phyloP scores from a whole-genome alignment of 2,329 filamentous ascomycete genomes.

The Daldinia sp. region DNA sequence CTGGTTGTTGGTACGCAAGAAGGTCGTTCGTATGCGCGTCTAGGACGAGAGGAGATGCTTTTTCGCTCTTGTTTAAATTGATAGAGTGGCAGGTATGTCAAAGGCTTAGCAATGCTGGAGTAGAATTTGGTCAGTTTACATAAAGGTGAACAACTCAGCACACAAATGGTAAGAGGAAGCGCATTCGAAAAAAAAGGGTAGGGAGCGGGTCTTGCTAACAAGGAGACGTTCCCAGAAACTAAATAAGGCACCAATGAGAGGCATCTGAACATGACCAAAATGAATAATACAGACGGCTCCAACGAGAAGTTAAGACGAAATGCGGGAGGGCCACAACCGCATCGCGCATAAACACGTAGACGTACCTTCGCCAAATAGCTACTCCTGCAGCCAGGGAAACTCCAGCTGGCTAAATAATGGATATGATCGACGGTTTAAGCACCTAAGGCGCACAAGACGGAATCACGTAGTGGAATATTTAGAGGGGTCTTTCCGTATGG shows the following conservation, averaged over 20 bases:
- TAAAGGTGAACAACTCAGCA: slow-evolving; percentile 1
- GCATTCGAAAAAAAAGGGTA: slow-evolving; percentile 3
- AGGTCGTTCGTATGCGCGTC: slow-evolving; percentile 25
- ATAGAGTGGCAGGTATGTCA: slow-evolving; percentile 33
- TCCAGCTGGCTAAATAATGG: slow-evolving; percentile 17
- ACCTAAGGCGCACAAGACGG: slow-evolving; percentile 14
- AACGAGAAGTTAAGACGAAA: neutral
- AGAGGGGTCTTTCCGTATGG: slow-evolving; percentile 6
- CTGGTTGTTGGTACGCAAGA: slow-evolving; percentile 13
- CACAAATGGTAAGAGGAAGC: neutral
- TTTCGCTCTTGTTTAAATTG: slow-evolving; percentile 24
- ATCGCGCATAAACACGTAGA: slow-evolving; percentile 10
- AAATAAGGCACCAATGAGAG: slow-evolving; percentile 9
- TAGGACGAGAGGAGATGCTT: slow-evolving; percentile 22
- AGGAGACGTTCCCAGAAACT: neutral
- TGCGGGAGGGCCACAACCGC: slow-evolving; percentile 1
- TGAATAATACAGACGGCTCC: slow-evolving; percentile 11
- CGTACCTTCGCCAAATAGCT: slow-evolving; percentile 29
- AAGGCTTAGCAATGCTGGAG: slow-evolving; percentile 32
- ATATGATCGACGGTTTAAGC: slow-evolving; percentile 16
- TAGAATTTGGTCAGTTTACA: slow-evolving; percentile 26
- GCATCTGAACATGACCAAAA: slow-evolving; percentile 5
- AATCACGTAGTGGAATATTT: slow-evolving; percentile 14
- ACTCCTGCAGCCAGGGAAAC: slow-evolving; percentile 1
- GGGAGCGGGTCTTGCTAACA: neutral